phyloP scores from a whole-genome alignment of 257 asterid species.

The Salvia hispanica region DNA sequence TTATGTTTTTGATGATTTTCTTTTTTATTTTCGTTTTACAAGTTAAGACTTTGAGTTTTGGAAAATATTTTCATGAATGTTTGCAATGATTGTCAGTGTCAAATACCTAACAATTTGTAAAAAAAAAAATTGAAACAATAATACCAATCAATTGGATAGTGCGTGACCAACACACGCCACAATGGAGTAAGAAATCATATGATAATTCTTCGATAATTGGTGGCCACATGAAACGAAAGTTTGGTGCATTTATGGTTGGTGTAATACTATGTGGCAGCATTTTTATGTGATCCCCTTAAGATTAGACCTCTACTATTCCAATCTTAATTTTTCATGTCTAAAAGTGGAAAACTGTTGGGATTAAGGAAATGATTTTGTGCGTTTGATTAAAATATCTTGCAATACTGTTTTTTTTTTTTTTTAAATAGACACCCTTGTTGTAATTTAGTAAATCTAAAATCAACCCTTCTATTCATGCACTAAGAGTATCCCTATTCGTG shows the following conservation, averaged over 20 bases:
- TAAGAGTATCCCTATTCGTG: no score
- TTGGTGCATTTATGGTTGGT: slow-evolving; percentile 13
- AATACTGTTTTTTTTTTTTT: no score
- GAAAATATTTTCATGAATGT: neutral
- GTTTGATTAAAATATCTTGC: no score
- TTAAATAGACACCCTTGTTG: no score
- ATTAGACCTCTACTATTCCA: neutral
- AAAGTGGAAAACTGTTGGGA: neutral
- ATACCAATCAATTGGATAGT: neutral
- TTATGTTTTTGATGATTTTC: neutral
- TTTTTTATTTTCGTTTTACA: neutral
- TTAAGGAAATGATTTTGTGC: neutral
- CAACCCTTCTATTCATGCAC: no score
- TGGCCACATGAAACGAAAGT: slow-evolving; percentile 25
- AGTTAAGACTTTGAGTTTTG: no score
- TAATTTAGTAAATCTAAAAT: no score
- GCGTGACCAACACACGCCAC: slow-evolving; percentile 21
- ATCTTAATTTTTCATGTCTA: neutral
- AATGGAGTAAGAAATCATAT: neutral
- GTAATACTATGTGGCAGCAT: neutral
- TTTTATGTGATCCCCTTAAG: neutral
- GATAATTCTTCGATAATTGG: neutral
- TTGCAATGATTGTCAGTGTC: slow-evolving; percentile 8
- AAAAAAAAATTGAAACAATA: neutral
- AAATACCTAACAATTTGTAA: neutral